Evolutionary conservation across 2,329 filamentous ascomycete genomes (phyloP).

Genomic region (Dissoconium aciculare): DNA sequence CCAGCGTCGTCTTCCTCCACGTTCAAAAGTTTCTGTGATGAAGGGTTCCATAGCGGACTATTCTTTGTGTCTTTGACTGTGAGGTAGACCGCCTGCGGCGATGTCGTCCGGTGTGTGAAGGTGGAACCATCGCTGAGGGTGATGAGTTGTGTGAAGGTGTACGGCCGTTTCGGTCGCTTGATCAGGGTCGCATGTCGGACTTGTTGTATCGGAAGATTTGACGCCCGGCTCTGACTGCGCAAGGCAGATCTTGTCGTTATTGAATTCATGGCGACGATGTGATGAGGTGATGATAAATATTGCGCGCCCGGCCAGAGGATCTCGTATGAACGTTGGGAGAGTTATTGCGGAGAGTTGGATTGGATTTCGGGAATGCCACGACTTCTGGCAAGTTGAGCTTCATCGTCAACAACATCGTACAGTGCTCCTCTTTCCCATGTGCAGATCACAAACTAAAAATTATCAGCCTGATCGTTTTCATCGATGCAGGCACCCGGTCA

Average conservation of each 20-base stretch:
- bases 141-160: slow-evolving; percentile 93
- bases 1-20: slow-evolving; percentile 93
- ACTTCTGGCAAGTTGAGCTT: no score
- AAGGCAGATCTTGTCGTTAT: slow-evolving; percentile 3
- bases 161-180: slow-evolving; percentile 75
- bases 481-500: no score
- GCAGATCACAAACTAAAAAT: no score
- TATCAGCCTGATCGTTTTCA: no score
- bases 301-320: no score
- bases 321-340: no score
- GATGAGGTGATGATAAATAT: slow-evolving; percentile 1
- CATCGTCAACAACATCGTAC: no score
- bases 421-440: no score
- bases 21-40: slow-evolving; percentile 63
- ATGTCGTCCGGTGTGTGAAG: slow-evolving; percentile 65
- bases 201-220: slow-evolving; percentile 31
- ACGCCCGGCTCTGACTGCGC: neutral
- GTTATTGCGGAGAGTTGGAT: no score
- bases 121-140: slow-evolving; percentile 83
- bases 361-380: no score
- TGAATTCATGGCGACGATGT: slow-evolving; percentile 1
- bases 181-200: slow-evolving; percentile 73
- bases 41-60: slow-evolving; percentile 81
- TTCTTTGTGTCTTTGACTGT: slow-evolving; percentile 75
- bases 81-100: slow-evolving; percentile 47